Evolutionary conservation across 2,329 filamentous ascomycete species (phyloP).

Genomic region (Stemphylium vesicarium): DNA sequence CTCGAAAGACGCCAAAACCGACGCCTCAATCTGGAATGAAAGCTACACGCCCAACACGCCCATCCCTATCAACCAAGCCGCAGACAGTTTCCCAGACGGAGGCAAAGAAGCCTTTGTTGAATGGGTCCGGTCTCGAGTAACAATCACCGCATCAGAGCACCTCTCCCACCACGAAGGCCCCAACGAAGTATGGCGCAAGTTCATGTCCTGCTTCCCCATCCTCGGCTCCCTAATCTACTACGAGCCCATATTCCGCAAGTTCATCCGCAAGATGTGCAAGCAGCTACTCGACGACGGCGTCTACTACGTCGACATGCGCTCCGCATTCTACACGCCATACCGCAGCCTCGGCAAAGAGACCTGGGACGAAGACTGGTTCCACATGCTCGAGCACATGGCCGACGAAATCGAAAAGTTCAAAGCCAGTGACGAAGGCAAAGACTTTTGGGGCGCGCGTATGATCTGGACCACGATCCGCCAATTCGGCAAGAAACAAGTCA

Average conservation of each 20-base stretch:
- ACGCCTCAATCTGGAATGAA: slow-evolving; percentile 68
- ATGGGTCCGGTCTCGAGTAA: slow-evolving; percentile 78
- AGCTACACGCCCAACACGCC: slow-evolving; percentile 66
- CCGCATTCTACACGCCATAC: slow-evolving; percentile 76
- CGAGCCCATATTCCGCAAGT: slow-evolving; percentile 84
- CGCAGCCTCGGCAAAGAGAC: slow-evolving; percentile 68
- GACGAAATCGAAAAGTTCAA: slow-evolving; percentile 83
- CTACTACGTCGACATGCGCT: slow-evolving; percentile 81
- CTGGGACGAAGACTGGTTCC: slow-evolving; percentile 70
- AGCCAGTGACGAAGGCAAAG: slow-evolving; percentile 69
- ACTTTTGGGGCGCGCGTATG: slow-evolving; percentile 83
- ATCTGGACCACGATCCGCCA: slow-evolving; percentile 82
- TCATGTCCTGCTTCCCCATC: slow-evolving; percentile 74
- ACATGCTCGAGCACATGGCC: slow-evolving; percentile 74
- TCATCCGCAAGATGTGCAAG: slow-evolving; percentile 73
- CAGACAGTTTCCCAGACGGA: slow-evolving; percentile 75
- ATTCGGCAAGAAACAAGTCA: slow-evolving; percentile 68
- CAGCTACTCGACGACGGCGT: slow-evolving; percentile 81
- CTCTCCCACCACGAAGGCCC: slow-evolving; percentile 82
- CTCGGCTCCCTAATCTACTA: slow-evolving; percentile 81
- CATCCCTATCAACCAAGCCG: slow-evolving; percentile 66
- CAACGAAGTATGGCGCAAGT: slow-evolving; percentile 85
- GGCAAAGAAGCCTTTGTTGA: slow-evolving; percentile 74
- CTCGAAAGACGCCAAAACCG: slow-evolving; percentile 49
- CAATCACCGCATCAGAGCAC: slow-evolving; percentile 74